Conservation (phyloP, 2,329 filamentous ascomycete genomes). For the Xenoacremonium recifei region DNA sequence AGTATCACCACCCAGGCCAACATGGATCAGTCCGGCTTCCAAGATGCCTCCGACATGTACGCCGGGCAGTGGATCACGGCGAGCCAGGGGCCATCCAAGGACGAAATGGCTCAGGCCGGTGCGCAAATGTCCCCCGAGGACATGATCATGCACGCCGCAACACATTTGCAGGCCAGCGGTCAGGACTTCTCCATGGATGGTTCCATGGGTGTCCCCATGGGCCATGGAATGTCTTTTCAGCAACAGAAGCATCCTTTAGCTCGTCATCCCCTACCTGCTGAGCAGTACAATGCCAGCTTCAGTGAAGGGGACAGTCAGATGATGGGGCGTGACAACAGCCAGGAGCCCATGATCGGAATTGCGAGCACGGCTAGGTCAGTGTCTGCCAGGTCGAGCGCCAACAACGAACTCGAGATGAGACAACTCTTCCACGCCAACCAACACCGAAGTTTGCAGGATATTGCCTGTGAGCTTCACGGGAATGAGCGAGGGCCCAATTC, state of each 20-base stretch:
- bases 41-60: constrained; percentile 44
- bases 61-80: constrained; percentile 46
- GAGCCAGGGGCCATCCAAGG: constrained; percentile 39
- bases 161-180: constrained; percentile 52
- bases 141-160: constrained; percentile 57
- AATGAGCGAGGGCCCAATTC: constrained; percentile 79
- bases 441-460: constrained; percentile 65
- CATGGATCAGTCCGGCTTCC: constrained; percentile 47
- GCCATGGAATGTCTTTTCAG: constrained; percentile 42
- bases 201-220: constrained; percentile 43
- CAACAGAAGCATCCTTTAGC: constrained; percentile 35
- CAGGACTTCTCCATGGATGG: constrained; percentile 51
- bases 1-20: constrained; percentile 52
- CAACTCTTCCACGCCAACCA: constrained; percentile 71
- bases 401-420: constrained; percentile 78
- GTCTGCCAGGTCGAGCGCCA: constrained; percentile 66
- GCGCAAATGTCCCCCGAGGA: constrained; percentile 56
- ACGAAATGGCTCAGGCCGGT: constrained; percentile 38
- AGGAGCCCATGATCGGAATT: constrained; percentile 50
- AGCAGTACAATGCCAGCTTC: constrained; percentile 56
- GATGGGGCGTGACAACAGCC: constrained; percentile 58
- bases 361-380: constrained; percentile 53
- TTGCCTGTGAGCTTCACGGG: constrained; percentile 72
- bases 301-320: constrained; percentile 59
- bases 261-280: constrained; percentile 53